These are phyloP conservation scores for Suillus occidentalis DNA, from an alignment of 768 basidiomycete genomes.

Conservation along the genomic window DNA sequence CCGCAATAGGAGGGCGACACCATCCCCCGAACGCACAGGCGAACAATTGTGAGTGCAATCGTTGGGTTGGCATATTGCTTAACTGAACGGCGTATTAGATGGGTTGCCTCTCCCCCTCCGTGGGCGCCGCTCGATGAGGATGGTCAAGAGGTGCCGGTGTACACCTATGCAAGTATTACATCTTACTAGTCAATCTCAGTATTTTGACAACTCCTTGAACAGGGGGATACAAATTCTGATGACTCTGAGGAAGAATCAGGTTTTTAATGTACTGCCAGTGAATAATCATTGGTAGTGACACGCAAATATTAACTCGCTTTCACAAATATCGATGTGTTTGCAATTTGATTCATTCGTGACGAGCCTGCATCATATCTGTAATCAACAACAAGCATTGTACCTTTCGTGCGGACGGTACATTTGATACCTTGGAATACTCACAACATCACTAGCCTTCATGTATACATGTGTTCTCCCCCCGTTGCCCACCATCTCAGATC, in stretches of 20 bases:
- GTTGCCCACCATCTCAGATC: too few relatives aligned
- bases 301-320: neutral
- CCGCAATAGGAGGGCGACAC: neutral
- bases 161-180: neutral
- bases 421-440: neutral
- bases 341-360: neutral
- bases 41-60: neutral
- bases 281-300: neutral
- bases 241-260: neutral
- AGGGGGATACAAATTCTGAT: neutral
- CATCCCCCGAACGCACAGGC: neutral
- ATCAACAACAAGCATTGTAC: neutral
- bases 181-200: neutral
- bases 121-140: slow-evolving; percentile 1
- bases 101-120: neutral
- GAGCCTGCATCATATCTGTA: neutral
- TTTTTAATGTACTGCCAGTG: neutral
- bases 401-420: neutral
- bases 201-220: neutral
- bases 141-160: neutral
- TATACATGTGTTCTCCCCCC: too few relatives aligned
- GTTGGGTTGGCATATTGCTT: neutral
- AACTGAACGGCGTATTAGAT: neutral
- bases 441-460: neutral
- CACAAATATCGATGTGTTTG: neutral